Evolutionary conservation across 257 asterid genomes (phyloP).

Genomic region (Solanum megistacrolobum): DNA sequence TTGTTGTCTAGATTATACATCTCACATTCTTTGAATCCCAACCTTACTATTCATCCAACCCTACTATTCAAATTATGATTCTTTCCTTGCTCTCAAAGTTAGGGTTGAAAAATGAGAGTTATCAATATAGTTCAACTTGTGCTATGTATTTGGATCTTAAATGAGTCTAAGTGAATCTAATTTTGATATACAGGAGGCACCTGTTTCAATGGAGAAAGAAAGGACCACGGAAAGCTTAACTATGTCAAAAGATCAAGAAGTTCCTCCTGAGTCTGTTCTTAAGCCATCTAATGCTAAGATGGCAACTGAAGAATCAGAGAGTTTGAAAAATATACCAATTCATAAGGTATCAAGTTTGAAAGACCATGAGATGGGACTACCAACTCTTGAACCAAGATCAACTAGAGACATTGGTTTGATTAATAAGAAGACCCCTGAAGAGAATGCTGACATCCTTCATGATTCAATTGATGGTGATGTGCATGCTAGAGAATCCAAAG

Average conservation of each 20-base stretch:
- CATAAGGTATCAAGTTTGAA: neutral
- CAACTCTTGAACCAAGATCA: neutral
- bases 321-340: neutral
- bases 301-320: neutral
- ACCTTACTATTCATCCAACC: neutral
- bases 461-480: neutral
- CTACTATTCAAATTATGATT: neutral
- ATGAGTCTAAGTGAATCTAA: neutral
- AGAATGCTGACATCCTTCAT: neutral
- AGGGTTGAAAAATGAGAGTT: neutral
- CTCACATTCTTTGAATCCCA: neutral
- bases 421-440: neutral
- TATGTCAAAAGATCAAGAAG: constrained; percentile 10
- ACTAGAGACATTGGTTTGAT: neutral
- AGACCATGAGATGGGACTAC: neutral
- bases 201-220: constrained; percentile 12
- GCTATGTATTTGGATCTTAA: neutral
- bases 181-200: constrained; percentile 21
- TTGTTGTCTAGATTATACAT: neutral
- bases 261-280: neutral
- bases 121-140: neutral
- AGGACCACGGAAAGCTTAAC: constrained; percentile 4
- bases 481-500: neutral
- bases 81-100: neutral
- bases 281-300: neutral